A percentile compares a stretch with the other conserved stretches of the same genome.
Evolutionary conservation across 345 rosid species (phyloP).

Genomic region (Theobroma cacao): DNA sequence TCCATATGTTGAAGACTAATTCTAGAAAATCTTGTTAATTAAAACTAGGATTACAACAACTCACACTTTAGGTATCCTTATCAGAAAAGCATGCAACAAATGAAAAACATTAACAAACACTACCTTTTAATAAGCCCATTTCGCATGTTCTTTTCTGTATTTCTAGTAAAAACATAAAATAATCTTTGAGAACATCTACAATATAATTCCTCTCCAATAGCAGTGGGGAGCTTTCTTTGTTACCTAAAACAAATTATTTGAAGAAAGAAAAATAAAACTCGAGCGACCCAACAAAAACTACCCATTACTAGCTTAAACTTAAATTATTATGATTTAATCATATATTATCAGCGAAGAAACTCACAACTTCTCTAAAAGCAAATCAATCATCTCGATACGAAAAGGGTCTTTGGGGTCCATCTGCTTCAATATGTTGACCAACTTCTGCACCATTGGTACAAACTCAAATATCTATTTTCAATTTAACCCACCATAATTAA

Average conservation of each 20-base stretch:
- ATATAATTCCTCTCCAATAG: not conserved
- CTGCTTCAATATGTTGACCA: conserved; percentile 74
- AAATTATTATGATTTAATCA: not conserved
- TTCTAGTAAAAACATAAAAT: not conserved
- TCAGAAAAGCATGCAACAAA: not conserved
- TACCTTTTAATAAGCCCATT: not conserved
- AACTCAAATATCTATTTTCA: conserved; percentile 54
- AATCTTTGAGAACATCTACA: not conserved
- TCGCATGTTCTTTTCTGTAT: not conserved
- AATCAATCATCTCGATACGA: conserved; percentile 83
- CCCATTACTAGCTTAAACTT: not conserved
- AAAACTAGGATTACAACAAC: too few relatives aligned
- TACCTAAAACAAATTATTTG: not conserved
- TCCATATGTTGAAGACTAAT: too few relatives aligned
- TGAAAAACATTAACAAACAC: not conserved
- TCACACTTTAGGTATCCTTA: too few relatives aligned
- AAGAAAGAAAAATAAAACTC: not conserved
- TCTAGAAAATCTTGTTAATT: too few relatives aligned
- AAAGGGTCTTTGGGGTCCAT: conserved; percentile 78
- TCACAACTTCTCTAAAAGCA: conserved; percentile 84
- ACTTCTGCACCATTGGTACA: conserved; percentile 89
- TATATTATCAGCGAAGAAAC: conserved; percentile 18
- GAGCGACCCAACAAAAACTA: not conserved
- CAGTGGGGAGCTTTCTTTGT: not conserved
- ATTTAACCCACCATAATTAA: not conserved